Base-by-base conservation (phyloP, 257 asterid species). In the Solanum appendiculatum region DNA sequence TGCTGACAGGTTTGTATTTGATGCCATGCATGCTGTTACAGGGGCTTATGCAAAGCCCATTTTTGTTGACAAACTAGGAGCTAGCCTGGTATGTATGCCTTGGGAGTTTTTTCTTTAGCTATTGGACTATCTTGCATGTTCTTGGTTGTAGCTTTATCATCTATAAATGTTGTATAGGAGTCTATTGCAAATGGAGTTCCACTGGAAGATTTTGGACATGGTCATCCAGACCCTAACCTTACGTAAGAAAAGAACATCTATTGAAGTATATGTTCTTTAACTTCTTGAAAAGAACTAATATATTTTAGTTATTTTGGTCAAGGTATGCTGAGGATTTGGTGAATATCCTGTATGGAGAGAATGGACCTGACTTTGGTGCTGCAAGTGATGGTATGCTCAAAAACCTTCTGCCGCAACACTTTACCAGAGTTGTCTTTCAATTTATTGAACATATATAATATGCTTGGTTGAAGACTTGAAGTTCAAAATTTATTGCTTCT, bases 201-300 rank as follows among this genome's bases (percentile, higher is more conserved):
- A 3, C 91, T 93, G 64, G 99, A 96, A 90, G 98, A 97, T 91
- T 97, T 97, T 89, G 99, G 99, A 63, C 98, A 96, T 73, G 99
- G 99, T 60, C 99, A 97, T 93, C 99, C 99, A 78, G 99, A 97
- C 90, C 99, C 99, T 85, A 97, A 97, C 90, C 96, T 97, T 84
- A 96, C 98, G 98, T 97, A 93, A 95, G 97, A 86, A 84, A 89
- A 63, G 69, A 63, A 13, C 72, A 21, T 82, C 81, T 80, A 33
- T 87, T 31, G 23, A 63, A 33, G n/a, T 66, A 84, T 60, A 88
- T 84, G 40, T 78, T 23, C 77, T 86, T n/a, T 58, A 48, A 86
- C 56, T 37, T 40, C 23, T 73, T 29, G 74, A 56, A 78, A 86
- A 85, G 56, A 63, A 80, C 74, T 66, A 73, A 88, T 90, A 85